Percentiles rank a stretch among this genome's conserved stretches.
These are phyloP conservation scores for Wickerhamia fluorescens DNA, from an alignment of 805 yeast species.

Conservation along the genomic window DNA sequence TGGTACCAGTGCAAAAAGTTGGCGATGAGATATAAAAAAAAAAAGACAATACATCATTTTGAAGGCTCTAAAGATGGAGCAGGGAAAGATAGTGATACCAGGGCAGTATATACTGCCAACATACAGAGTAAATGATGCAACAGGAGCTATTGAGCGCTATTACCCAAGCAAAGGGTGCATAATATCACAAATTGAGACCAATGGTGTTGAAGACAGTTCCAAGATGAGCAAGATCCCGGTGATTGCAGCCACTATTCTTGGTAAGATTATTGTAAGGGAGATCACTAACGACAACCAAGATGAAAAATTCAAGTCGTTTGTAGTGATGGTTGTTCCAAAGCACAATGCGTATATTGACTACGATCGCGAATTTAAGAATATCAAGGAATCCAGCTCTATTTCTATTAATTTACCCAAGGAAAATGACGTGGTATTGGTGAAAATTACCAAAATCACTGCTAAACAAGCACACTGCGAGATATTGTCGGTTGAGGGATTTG, in stretches of 20 bases:
- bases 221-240: slow-evolving; percentile 27
- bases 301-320: slow-evolving; percentile 14
- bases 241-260: slow-evolving; percentile 57
- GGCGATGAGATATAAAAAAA: slow-evolving; percentile 4
- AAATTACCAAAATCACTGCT: slow-evolving; percentile 58
- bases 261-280: slow-evolving; percentile 39
- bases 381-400: slow-evolving; percentile 11
- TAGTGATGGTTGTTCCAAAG: slow-evolving; percentile 26
- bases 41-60: no score
- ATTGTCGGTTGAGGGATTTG: slow-evolving; percentile 53
- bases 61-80: background rate
- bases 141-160: slow-evolving; percentile 37
- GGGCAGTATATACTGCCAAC: slow-evolving; percentile 73
- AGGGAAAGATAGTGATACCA: slow-evolving; percentile 34
- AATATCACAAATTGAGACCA: slow-evolving; percentile 36
- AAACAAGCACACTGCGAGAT: slow-evolving; percentile 79
- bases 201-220: slow-evolving; percentile 15
- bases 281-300: slow-evolving; percentile 8
- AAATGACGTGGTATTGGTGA: slow-evolving; percentile 73
- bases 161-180: slow-evolving; percentile 62
- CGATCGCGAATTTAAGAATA: slow-evolving; percentile 13
- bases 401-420: slow-evolving; percentile 67
- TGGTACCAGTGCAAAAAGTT: no score
- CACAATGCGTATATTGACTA: slow-evolving; percentile 18
- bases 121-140: slow-evolving; percentile 22